Percentiles rank a stretch among this genome's conserved stretches.
Evolutionary conservation across 495 filamentous ascomycete species (phyloP).

Genomic region (Rhizodiscina lignyota): DNA sequence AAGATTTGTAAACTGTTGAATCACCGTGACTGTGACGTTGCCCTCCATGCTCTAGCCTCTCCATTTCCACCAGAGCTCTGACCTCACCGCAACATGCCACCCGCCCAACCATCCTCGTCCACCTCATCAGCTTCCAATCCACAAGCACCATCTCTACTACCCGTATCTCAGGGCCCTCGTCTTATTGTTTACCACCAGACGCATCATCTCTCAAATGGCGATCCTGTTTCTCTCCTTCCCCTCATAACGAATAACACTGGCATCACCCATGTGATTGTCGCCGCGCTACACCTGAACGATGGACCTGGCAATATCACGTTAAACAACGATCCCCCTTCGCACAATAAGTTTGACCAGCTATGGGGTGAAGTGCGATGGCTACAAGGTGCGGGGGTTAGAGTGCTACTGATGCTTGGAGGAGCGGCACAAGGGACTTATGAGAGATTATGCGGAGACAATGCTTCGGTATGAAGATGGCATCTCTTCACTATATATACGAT

Average conservation of each 20-base stretch:
- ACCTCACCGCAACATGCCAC: no score
- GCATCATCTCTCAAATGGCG: slow-evolving; percentile 17
- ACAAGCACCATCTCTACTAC: no score
- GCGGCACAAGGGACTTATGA: slow-evolving; percentile 24
- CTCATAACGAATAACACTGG: slow-evolving; percentile 25
- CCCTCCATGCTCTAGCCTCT: no score
- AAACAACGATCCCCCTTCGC: slow-evolving; percentile 23
- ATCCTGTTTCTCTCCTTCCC: slow-evolving; percentile 25
- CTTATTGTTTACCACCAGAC: slow-evolving; percentile 28
- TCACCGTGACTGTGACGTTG: no score
- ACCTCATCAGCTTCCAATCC: no score
- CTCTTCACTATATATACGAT: slow-evolving; percentile 1
- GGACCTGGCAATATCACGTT: slow-evolving; percentile 25
- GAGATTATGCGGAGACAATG: slow-evolving; percentile 19
- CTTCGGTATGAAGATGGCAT: slow-evolving; percentile 9
- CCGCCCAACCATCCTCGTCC: no score
- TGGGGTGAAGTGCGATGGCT: slow-evolving; percentile 26
- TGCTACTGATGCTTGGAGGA: slow-evolving; percentile 28
- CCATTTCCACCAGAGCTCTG: no score
- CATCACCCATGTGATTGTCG: slow-evolving; percentile 29
- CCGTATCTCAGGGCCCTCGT: slow-evolving; percentile 3
- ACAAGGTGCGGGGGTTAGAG: slow-evolving; percentile 25
- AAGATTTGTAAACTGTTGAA: no score
- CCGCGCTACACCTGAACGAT: slow-evolving; percentile 28
- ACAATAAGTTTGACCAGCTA: slow-evolving; percentile 14